Evolutionary conservation across 164 flowering plant species (phyloP).

Genomic region (Annona squamosa): DNA sequence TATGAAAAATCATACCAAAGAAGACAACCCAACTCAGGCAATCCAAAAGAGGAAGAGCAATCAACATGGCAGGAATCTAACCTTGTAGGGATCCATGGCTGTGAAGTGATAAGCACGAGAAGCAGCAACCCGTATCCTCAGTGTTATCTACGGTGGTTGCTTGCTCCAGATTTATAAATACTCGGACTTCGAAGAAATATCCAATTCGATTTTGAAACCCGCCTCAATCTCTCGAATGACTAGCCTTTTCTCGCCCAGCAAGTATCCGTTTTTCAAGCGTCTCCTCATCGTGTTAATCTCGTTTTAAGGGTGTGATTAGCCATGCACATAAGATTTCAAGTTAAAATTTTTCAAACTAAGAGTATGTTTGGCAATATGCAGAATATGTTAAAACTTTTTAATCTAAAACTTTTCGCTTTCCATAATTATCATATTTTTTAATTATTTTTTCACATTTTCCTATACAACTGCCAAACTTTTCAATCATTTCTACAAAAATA

Average conservation of each 20-base stretch:
- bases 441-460: no score
- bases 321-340: no score
- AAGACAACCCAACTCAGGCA: constrained; percentile 3
- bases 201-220: background rate
- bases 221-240: no score
- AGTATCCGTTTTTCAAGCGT: background rate
- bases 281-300: background rate
- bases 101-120: background rate
- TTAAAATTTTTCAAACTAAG: no score
- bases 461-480: no score
- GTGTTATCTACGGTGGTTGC: background rate
- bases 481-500: no score
- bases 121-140: background rate
- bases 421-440: no score
- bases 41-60: background rate
- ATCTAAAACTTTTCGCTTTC: no score
- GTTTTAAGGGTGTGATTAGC: no score
- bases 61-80: constrained; percentile 9
- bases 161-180: background rate
- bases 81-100: constrained; percentile 86
- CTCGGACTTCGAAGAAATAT: background rate
- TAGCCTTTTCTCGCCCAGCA: background rate
- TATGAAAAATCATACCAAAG: background rate
- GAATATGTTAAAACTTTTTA: no score
- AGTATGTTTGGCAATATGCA: no score